Conservation (phyloP, 2,329 filamentous ascomycete genomes). For the Herpotrichia juniperi region DNA sequence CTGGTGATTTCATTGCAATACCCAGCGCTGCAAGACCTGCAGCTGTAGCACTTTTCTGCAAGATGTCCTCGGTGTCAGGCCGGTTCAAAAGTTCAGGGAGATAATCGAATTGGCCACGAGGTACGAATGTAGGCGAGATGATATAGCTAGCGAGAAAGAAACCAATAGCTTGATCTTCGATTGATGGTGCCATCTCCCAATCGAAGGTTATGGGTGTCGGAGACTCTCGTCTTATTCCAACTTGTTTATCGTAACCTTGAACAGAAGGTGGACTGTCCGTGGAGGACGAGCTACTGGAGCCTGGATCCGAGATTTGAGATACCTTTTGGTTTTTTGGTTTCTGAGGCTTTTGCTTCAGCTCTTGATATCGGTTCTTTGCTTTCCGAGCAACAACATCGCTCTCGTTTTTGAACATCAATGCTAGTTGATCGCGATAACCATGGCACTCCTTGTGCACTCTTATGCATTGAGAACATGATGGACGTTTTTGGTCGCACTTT, state of each 20-base stretch:
- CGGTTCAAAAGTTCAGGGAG: slow-evolving; percentile 26
- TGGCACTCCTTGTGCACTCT: slow-evolving; percentile 31
- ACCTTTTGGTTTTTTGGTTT: not conserved
- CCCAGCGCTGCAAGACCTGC: slow-evolving; percentile 31
- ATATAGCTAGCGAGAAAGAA: slow-evolving; percentile 40
- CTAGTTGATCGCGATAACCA: slow-evolving; percentile 37
- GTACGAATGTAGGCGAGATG: slow-evolving; percentile 25
- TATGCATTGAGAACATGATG: slow-evolving; percentile 40
- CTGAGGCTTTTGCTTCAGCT: slow-evolving; percentile 17
- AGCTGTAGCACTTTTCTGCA: slow-evolving; percentile 30
- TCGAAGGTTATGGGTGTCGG: not conserved
- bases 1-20: slow-evolving; percentile 27
- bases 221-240: not conserved
- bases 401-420: slow-evolving; percentile 26
- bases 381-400: slow-evolving; percentile 17
- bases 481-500: slow-evolving; percentile 41
- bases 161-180: slow-evolving; percentile 35
- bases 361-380: slow-evolving; percentile 24
- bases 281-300: not conserved
- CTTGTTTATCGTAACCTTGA: not conserved
- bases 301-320: not conserved
- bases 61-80: slow-evolving; percentile 20
- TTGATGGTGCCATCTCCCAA: slow-evolving; percentile 22
- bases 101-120: slow-evolving; percentile 35
- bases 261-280: not conserved